phyloP scores from a whole-genome alignment of 768 basidiomycete genomes.

The Suillus americanus region DNA sequence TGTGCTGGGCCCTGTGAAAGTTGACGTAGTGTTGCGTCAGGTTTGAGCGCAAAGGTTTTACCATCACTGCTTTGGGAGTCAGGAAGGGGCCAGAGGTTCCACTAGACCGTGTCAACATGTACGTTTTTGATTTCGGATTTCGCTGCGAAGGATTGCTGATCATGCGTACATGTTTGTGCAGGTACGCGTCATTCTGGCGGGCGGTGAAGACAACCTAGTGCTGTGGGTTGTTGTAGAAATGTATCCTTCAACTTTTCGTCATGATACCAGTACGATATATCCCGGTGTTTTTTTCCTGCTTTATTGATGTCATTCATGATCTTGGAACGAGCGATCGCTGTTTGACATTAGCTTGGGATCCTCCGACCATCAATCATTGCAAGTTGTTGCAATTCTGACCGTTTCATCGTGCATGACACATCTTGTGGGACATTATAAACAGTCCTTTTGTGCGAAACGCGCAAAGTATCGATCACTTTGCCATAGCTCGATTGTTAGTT shows the following conservation, averaged over 20 bases:
- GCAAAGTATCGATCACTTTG: too few species aligned
- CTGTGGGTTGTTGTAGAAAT: neutral
- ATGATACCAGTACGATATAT: neutral
- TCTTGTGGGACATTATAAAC: too few species aligned
- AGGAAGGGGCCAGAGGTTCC: constrained; percentile 47
- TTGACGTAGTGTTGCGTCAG: constrained; percentile 21
- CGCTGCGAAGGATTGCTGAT: neutral
- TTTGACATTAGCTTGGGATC: neutral
- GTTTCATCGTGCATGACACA: too few species aligned
- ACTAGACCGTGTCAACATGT: constrained; percentile 75
- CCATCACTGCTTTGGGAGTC: constrained; percentile 49
- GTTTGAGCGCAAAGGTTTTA: constrained; percentile 55
- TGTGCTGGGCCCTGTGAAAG: neutral
- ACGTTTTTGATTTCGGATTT: constrained; percentile 17
- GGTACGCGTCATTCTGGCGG: constrained; percentile 35
- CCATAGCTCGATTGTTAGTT: too few species aligned
- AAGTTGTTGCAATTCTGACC: too few species aligned
- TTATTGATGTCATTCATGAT: neutral
- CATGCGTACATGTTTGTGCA: neutral
- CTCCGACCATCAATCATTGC: neutral
- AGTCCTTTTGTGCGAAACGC: too few species aligned
- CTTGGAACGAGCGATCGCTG: neutral
- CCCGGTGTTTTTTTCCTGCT: neutral
- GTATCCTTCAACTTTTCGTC: neutral
- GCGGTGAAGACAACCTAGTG: constrained; percentile 18